Base-by-base conservation (phyloP, 164 flowering plant genomes). In the Vitis rupestris region DNA sequence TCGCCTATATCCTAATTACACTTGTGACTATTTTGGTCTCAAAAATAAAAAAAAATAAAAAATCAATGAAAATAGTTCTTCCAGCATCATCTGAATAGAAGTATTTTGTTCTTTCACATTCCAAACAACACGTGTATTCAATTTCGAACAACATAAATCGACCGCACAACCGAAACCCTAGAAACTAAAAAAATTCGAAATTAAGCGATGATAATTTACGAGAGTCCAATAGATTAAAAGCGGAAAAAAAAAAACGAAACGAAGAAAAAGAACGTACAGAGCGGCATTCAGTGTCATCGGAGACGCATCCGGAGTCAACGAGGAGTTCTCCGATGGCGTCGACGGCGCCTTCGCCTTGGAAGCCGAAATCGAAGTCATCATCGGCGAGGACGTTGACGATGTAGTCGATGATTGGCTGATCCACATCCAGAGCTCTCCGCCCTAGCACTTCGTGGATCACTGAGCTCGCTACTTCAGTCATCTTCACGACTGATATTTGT, bases 301-400 rank as follows among this genome's bases (percentile, higher is more conserved):
- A 1, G 72, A 90, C 98, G 78, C 97, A 90, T 2, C 82, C 97
- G 23, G 94, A 88, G 30, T 82, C 91, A 59, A 93, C 89, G 19
- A 96, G 95, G 48, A 96, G 87, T 64, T 93, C 99, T 2, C 99
- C 99, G 55, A 96, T 68, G 64, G 98, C 97, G 2, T 89, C 93
- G 68, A 88, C 85, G 60, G 87, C 97, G 60, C 97, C 98, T n/a
- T 91, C 98, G 14, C 99, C 99, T 9, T 93, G 89, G 61, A 37
- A 66, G 67, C 99, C 99, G 75, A 89, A 93, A 71, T 93, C 98
- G 79, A 96, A 96, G 72, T 96, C 99, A 3, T 96, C 99, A 69
- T 96, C 99, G 56, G 99, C 99, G 56, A 95, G 92, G 73, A 95
- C 97, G 58, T 91, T 91, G 83, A 93, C 72, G 78, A 95, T 82